phyloP scores from a whole-genome alignment of 257 asterid genomes.

The Fraxinus quadrangulata region DNA sequence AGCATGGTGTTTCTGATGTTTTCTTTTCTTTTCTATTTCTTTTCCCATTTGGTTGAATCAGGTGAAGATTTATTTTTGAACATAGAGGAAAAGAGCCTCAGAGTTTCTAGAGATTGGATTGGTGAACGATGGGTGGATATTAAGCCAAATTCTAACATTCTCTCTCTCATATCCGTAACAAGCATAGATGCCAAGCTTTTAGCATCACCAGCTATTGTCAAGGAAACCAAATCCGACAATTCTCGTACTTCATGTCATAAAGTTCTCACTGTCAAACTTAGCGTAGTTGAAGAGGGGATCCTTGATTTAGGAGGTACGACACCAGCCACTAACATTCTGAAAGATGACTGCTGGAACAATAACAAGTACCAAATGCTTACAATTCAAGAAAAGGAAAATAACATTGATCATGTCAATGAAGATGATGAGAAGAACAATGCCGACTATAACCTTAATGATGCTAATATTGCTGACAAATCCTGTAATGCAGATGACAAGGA shows the following conservation, averaged over 20 bases:
- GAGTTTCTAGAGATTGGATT: constrained; percentile 89
- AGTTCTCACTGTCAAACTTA: constrained; percentile 37
- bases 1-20: neutral
- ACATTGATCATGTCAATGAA: constrained; percentile 25
- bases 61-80: constrained; percentile 75
- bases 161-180: constrained; percentile 49
- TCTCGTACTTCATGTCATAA: constrained; percentile 45
- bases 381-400: constrained; percentile 34
- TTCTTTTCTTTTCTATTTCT: neutral
- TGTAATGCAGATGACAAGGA: constrained; percentile 24
- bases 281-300: constrained; percentile 50
- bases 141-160: constrained; percentile 61
- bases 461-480: constrained; percentile 19
- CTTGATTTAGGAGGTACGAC: constrained; percentile 45
- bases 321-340: constrained; percentile 45
- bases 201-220: constrained; percentile 41
- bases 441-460: constrained; percentile 26
- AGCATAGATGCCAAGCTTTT: constrained; percentile 56
- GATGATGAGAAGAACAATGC: constrained; percentile 29
- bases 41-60: constrained; percentile 33
- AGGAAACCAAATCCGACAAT: constrained; percentile 47
- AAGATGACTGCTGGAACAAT: constrained; percentile 41
- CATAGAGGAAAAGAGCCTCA: constrained; percentile 48
- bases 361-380: constrained; percentile 42
- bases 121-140: constrained; percentile 80